phyloP scores from a whole-genome alignment of 2,329 filamentous ascomycete species.

The Ceratocystis lukuohia region DNA sequence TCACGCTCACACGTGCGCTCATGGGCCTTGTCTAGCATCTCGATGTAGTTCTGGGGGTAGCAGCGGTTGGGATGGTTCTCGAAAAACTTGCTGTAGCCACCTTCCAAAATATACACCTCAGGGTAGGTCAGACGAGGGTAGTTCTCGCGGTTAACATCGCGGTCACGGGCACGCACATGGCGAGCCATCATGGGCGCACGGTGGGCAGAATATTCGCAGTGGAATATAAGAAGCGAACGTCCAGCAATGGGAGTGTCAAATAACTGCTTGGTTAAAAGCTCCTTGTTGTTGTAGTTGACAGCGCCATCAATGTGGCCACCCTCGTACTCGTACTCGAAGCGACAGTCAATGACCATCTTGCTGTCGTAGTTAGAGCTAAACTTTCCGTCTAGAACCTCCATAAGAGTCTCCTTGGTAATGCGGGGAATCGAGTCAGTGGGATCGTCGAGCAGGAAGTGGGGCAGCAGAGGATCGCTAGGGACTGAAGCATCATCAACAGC shows the following conservation, averaged over 20 bases:
- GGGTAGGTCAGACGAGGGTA: slow-evolving; percentile 90
- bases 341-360: slow-evolving; percentile 83
- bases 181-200: slow-evolving; percentile 94
- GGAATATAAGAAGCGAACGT: slow-evolving; percentile 75
- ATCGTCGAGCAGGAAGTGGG: slow-evolving; percentile 70
- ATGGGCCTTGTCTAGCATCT: slow-evolving; percentile 89
- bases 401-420: slow-evolving; percentile 67
- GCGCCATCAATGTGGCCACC: slow-evolving; percentile 90
- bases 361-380: slow-evolving; percentile 65
- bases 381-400: slow-evolving; percentile 77
- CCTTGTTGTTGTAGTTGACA: slow-evolving; percentile 95
- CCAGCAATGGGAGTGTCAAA: slow-evolving; percentile 55
- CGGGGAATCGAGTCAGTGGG: slow-evolving; percentile 77
- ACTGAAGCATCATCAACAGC: slow-evolving; percentile 54
- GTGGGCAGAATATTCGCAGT: slow-evolving; percentile 97
- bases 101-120: slow-evolving; percentile 92
- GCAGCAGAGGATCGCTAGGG: slow-evolving; percentile 58
- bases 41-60: slow-evolving; percentile 89
- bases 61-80: slow-evolving; percentile 63
- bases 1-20: slow-evolving; percentile 87
- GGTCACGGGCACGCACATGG: slow-evolving; percentile 79
- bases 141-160: slow-evolving; percentile 66
- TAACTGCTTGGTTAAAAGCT: slow-evolving; percentile 64
- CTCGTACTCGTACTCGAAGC: slow-evolving; percentile 97
- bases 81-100: slow-evolving; percentile 92